Base-by-base conservation (phyloP, 306 rosid species). In the Chamaecrista fasciculata region DNA sequence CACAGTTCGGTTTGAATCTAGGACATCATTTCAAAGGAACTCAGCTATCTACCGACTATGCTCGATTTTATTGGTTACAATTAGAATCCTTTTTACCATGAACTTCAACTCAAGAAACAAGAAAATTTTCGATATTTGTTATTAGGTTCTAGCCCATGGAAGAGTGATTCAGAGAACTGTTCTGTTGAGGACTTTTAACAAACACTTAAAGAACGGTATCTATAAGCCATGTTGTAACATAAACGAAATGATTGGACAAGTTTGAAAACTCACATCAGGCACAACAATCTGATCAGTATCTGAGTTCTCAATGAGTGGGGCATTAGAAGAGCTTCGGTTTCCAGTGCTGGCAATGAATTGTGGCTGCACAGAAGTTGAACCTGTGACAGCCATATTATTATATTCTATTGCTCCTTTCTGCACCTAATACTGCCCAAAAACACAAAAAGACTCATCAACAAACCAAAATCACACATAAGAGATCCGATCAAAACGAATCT, bases 271-370 rank as follows among this genome's bases (percentile, higher is more conserved):
- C 80, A 94, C 99, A 77, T 94, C 99, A 46, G 97, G 97, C 65
- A 94, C 96, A 67, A 85, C 82, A 78, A 94, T 85, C 78, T 88
- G 90, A 34, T 79, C 78, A 44, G 84, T 26, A 47, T 88, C 86
- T 0, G 95, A 49, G 80, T 82, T 81, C 50, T 88, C 91, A 69
- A 91, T 94, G 24, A 94, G 81, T 0, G 96, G 97, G 1, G 82
- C 92, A 71, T 88, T 82, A 4, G 96, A 84, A 62, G 62, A 56
- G 75, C 80, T 90, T 53, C 79, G 81, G 62, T 85, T 87, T 53
- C 88, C 97, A 25, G 95, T 71, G 82, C 96, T 88, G 1, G 90
- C 70, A 62, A 91, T 79, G 87, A 94, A 90, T 49, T 94, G 99
- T 5, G 96, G 91, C 79, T 82, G 96, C 77, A 62, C 83, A 42